phyloP scores from a whole-genome alignment of 108 stramenopile genomes.

The Ochromonas danica region DNA sequence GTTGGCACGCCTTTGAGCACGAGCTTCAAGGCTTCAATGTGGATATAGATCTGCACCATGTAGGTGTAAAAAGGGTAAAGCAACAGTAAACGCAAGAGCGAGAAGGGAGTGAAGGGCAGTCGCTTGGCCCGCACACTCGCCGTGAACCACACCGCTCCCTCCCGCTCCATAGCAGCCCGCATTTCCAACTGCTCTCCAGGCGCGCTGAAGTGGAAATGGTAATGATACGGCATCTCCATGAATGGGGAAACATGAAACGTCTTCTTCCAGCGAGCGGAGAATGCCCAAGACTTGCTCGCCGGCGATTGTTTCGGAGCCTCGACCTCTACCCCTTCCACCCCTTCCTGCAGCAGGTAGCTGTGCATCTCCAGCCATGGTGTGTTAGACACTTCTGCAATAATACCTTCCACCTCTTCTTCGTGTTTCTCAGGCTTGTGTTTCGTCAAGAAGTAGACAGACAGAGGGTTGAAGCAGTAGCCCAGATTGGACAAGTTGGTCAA shows the following conservation, averaged over 20 bases:
- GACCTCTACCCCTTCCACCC: conserved; percentile 33
- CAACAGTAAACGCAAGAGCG: conserved; percentile 57
- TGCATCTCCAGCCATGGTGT: conserved; percentile 94
- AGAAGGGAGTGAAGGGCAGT: conserved; percentile 50
- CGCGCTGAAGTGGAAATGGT: conserved; percentile 77
- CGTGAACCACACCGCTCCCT: conserved; percentile 44
- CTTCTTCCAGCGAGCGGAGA: neutral
- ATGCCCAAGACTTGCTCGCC: neutral
- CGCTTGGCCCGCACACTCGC: conserved; percentile 52
- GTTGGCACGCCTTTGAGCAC: conserved; percentile 70
- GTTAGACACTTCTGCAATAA: conserved; percentile 84
- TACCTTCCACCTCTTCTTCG: conserved; percentile 33
- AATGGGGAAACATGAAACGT: conserved; percentile 93
- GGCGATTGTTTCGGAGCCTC: neutral
- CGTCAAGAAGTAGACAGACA: conserved; percentile 73
- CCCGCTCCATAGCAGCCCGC: neutral
- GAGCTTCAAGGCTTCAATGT: conserved; percentile 70
- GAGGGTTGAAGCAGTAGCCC: conserved; percentile 85
- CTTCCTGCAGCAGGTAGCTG: conserved; percentile 75
- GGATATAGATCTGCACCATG: conserved; percentile 80
- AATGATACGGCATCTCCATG: conserved; percentile 89
- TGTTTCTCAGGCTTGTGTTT: conserved; percentile 47
- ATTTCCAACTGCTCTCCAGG: neutral
- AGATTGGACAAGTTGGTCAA: conserved; percentile 63
- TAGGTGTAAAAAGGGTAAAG: conserved; percentile 70